A percentile compares a stretch with the other conserved stretches of the same genome.
Evolutionary conservation across 306 rosid species (phyloP).

Genomic region (Gastrolobium villosum): DNA sequence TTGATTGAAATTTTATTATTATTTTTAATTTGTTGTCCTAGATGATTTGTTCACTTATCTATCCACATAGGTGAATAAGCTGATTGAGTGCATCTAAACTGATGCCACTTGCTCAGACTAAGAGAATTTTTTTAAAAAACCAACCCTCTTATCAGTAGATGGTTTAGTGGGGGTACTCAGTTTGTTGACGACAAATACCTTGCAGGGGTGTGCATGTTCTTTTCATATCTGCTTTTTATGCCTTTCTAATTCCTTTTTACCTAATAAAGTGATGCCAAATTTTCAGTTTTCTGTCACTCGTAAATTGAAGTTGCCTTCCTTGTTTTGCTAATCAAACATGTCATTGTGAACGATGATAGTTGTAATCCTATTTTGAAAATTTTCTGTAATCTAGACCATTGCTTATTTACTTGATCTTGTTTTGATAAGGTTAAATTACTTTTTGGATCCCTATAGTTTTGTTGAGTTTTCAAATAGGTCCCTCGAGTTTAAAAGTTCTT

Average conservation of each 20-base stretch:
- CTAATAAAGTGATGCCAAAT: conserved; percentile 4
- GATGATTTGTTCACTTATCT: not conserved
- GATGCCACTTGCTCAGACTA: not conserved
- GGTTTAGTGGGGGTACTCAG: conserved; percentile 19
- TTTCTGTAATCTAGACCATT: conserved; percentile 33
- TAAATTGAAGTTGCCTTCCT: not conserved
- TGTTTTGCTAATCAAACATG: conserved; percentile 18
- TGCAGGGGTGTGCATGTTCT: not conserved
- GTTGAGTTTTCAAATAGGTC: not conserved
- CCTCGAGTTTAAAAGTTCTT: not conserved
- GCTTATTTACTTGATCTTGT: conserved; percentile 23
- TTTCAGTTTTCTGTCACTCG: not conserved
- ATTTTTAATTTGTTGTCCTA: not conserved
- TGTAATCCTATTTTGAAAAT: not conserved
- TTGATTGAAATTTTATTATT: not conserved
- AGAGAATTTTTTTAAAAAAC: conserved; percentile 7
- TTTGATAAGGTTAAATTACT: conserved; percentile 1
- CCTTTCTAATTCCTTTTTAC: conserved; percentile 8
- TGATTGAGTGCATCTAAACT: conserved; percentile 18
- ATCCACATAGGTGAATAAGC: conserved; percentile 3
- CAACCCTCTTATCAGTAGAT: conserved; percentile 3
- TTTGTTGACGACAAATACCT: conserved; percentile 30
- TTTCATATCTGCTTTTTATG: conserved; percentile 5
- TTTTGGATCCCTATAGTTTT: not conserved
- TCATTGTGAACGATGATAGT: not conserved